phyloP scores from a whole-genome alignment of 345 rosid species.

The Microthlaspi erraticum region DNA sequence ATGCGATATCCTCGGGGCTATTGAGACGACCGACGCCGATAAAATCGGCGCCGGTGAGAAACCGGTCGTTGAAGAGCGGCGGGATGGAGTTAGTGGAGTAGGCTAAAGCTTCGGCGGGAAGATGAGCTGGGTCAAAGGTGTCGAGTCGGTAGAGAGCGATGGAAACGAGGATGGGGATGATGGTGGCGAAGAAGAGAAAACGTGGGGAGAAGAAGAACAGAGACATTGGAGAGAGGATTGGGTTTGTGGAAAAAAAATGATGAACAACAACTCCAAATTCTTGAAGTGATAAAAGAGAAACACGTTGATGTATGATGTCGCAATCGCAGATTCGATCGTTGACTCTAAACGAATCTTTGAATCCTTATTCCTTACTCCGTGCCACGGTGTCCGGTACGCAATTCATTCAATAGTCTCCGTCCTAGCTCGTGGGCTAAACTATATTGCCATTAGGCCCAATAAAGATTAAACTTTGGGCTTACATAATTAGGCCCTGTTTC shows the following conservation, averaged over 20 bases:
- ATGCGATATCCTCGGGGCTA: constrained; percentile 70
- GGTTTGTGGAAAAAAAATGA: neutral
- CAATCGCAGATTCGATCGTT: neutral
- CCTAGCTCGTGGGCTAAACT: neutral
- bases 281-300: neutral
- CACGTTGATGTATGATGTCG: neutral
- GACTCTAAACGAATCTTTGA: neutral
- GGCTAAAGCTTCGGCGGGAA: constrained; percentile 51
- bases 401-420: neutral
- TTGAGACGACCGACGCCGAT: constrained; percentile 52
- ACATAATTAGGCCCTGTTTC: no score
- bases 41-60: constrained; percentile 55
- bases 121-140: constrained; percentile 56
- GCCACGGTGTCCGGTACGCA: neutral
- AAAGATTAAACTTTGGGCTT: neutral
- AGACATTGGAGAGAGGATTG: constrained; percentile 17
- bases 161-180: constrained; percentile 49
- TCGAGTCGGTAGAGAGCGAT: constrained; percentile 51
- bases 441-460: neutral
- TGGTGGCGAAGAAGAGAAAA: constrained; percentile 24
- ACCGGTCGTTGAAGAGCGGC: constrained; percentile 32
- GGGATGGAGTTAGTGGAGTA: constrained; percentile 26
- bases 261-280: neutral
- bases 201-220: neutral
- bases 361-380: no score